Evolutionary conservation across 2,329 filamentous ascomycete genomes (phyloP), one percentile per base, ranked within the genome.

Genomic region (Atkinsonella hypoxylon): DNA sequence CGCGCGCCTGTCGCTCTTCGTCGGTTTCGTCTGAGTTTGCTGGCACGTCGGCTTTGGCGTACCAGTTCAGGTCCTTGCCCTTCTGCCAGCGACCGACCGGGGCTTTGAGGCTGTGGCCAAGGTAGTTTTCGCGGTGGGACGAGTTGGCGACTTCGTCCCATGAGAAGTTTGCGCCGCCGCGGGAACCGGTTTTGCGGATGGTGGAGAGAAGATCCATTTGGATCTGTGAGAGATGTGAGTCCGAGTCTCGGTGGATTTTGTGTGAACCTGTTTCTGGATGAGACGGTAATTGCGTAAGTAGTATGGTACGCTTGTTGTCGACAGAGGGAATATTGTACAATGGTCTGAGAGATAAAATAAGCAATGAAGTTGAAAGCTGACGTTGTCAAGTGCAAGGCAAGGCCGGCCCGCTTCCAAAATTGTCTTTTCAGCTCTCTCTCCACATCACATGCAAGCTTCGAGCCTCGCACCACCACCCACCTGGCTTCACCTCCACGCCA

Each of bases 141-240:
- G 89, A 94, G 57, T 76, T 82, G 65, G 91, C 85, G 63, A 98
- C 91, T 59, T 96, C 89, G 57, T 91, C 87, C 93, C 93, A 97
- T 70, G 84, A 90, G 73, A 98, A 98, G 67, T 96, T 89, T 68
- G 86, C 86, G 64, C 93, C 93, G 62, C 93, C 93, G 58, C 93
- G 85, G 60, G 89, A 93, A 66, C 95, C 91, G 17, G 76, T 72
- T 70, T 98, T 97, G 62, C 90, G 88, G 55, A 98, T 85, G 41
- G 87, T 89, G 53, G 90, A 87, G 50, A 97, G 81, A 50, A 98
- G 79, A 77, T 98, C 93, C 93, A 98, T 96, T 26, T 51, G 53
- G 51, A 47, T 26, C 10, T 22, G n/a, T 8, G 12, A 26, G 34
- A 26, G 26, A 26, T 26, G 26, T 7, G 26, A 26, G 7, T 26